Base-by-base conservation (phyloP, 345 rosid species). In the Nephelium lappaceum region DNA sequence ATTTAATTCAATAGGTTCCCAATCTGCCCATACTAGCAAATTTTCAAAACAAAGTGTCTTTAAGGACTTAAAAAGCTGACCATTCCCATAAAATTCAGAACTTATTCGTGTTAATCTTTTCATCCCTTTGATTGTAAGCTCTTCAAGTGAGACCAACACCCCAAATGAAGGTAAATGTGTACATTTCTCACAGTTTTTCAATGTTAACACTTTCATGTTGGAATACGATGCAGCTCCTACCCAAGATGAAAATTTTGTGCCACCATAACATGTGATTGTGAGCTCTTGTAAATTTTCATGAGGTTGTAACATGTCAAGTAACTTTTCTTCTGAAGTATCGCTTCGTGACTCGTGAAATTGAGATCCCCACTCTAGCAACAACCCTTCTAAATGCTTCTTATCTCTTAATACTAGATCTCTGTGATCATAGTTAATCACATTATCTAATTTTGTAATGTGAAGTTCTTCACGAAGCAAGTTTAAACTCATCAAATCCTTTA, bases 111-210 rank as follows among this genome's bases (percentile, higher is more conserved):
- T 16, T 51, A 71, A 11, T 9, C 11, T 1, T 27, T 21, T 16
- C 63, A 71, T 27, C 23, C 74, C 25, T 27, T 25, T 27, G 63
- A 71, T 71, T 1, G 45, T 71, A 23, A 71, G 74, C 18, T 51
- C 25, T 16, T 71, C 19, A 19, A 71, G 74, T 15, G 21, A 18
- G 5, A 8, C 0, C 23, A 71, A 71, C 8, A 14, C 11, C 6
- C 73, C 74, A 14, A 31, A 25, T 8, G 63, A 16, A 2, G 74
- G 63, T 10, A 71, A 71, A 6, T 15, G 5, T 9, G 3, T 25
- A 9, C 45, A 51, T 1, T 18, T 49, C 15, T 16, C 39, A 53
- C 63, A 71, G 3, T 16, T 27, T 18, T 71, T 9, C 63, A 71
- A 9, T 51, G 25, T 51, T 36, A 71, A 1, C 11, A 47, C 62